Evolutionary conservation across 805 yeast species (phyloP).

Genomic region (Yarrowia sp.): DNA sequence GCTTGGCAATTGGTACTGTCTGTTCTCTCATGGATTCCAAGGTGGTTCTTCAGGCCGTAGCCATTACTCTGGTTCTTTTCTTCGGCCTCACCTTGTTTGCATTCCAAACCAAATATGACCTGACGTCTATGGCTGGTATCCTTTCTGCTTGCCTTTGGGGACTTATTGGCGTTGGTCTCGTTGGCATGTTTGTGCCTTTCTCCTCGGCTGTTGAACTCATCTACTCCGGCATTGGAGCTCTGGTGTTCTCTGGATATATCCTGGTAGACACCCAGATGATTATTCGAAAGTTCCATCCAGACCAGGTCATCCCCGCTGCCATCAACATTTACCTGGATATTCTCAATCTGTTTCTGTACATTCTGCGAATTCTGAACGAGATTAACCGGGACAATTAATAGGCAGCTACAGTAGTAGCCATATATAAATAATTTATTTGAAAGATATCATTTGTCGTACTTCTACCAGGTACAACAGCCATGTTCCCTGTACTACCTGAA

Average conservation of each 20-base stretch:
- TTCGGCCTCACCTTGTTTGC: slow-evolving; percentile 77
- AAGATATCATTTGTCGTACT: no score
- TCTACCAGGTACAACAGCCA: no score
- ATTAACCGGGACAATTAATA: slow-evolving; percentile 29
- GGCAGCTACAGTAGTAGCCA: no score
- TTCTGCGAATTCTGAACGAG: slow-evolving; percentile 58
- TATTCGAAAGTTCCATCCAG: slow-evolving; percentile 71
- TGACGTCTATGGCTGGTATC: slow-evolving; percentile 63
- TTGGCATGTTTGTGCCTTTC: slow-evolving; percentile 65
- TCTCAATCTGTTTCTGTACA: slow-evolving; percentile 73
- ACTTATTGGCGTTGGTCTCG: slow-evolving; percentile 67
- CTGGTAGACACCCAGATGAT: slow-evolving; percentile 79
- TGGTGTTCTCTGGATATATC: slow-evolving; percentile 67
- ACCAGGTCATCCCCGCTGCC: slow-evolving; percentile 82
- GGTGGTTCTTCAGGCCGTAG: slow-evolving; percentile 66
- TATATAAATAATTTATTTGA: no score
- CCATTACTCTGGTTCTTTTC: slow-evolving; percentile 67
- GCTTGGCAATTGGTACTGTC: slow-evolving; percentile 66
- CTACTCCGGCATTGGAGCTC: slow-evolving; percentile 71
- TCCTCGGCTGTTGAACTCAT: slow-evolving; percentile 57
- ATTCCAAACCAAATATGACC: slow-evolving; percentile 72
- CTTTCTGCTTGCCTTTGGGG: slow-evolving; percentile 59
- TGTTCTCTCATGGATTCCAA: slow-evolving; percentile 62
- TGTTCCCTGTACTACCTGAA: no score
- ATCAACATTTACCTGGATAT: slow-evolving; percentile 77